Conservation (phyloP, 495 filamentous ascomycete species). For the Bacidia gigantensis region DNA sequence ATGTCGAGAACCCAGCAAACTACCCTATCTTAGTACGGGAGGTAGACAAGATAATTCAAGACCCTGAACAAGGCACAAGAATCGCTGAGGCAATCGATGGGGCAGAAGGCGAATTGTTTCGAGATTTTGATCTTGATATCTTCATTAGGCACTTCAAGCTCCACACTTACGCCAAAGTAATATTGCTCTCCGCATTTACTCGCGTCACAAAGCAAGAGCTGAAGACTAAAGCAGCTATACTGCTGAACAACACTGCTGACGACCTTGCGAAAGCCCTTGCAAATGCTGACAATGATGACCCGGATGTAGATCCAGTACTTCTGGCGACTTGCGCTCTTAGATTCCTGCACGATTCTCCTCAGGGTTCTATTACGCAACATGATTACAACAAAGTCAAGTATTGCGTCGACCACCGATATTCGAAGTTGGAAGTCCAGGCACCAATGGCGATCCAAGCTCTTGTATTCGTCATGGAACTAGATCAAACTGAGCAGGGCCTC, state of each 20-base stretch:
- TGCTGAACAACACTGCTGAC: conserved; percentile 58
- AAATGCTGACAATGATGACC: conserved; percentile 32
- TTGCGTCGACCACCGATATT: conserved; percentile 55
- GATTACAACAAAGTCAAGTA: conserved; percentile 53
- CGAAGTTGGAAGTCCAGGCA: conserved; percentile 41
- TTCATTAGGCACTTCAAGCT: conserved; percentile 92
- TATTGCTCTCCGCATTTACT: conserved; percentile 83
- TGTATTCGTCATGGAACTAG: conserved; percentile 56
- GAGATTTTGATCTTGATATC: conserved; percentile 81
- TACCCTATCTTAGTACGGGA: conserved; percentile 70
- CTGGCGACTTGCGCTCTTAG: conserved; percentile 67
- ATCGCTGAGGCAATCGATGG: conserved; percentile 88
- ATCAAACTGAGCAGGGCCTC: conserved; percentile 52
- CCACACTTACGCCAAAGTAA: conserved; percentile 70
- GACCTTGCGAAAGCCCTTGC: conserved; percentile 63
- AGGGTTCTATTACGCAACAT: conserved; percentile 56
- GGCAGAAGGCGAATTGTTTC: conserved; percentile 75
- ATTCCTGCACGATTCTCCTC: conserved; percentile 67
- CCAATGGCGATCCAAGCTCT: conserved; percentile 62
- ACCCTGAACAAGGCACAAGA: conserved; percentile 67
- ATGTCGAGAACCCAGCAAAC: conserved; percentile 58
- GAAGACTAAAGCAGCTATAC: conserved; percentile 78
- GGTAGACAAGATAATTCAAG: conserved; percentile 69
- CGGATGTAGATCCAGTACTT: conserved; percentile 48
- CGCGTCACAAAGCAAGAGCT: conserved; percentile 62